A percentile compares a stretch with the other conserved stretches of the same genome.
Evolutionary conservation across 2,329 filamentous ascomycete genomes (phyloP).

Genomic region (Fusarium sp.): DNA sequence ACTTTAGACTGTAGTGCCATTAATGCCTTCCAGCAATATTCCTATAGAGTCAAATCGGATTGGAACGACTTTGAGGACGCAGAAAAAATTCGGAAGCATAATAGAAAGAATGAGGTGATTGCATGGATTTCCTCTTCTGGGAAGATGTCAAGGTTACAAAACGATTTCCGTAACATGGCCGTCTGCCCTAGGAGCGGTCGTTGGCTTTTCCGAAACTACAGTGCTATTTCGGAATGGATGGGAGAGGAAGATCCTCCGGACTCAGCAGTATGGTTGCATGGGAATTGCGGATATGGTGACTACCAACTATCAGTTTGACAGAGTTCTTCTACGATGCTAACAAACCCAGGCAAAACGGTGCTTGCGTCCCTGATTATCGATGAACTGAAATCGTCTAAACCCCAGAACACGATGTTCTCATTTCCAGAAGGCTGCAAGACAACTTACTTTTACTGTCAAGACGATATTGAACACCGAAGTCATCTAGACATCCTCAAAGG

Average conservation of each 20-base stretch:
- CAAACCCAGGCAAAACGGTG: background rate
- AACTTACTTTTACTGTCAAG: constrained; percentile 18
- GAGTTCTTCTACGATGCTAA: fast-evolving
- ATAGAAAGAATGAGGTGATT: background rate
- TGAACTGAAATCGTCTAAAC: background rate
- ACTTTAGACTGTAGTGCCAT: fast-evolving
- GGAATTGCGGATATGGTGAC: background rate
- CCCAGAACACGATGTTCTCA: fast-evolving
- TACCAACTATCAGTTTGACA: fast-evolving
- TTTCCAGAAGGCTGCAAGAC: background rate
- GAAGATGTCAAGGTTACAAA: background rate
- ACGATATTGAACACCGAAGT: background rate
- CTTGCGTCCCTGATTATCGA: background rate
- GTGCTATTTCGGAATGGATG: constrained; percentile 7
- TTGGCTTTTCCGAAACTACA: constrained; percentile 11
- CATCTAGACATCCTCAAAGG: constrained; percentile 2
- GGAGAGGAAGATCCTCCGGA: constrained; percentile 1
- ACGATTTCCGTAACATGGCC: background rate
- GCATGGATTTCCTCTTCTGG: background rate
- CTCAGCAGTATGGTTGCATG: constrained; percentile 8
- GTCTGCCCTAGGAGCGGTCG: background rate
- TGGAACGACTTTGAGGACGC: background rate
- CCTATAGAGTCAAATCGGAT: fast-evolving
- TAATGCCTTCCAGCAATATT: background rate
- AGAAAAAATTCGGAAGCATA: background rate